These are phyloP conservation scores for Hapsidospora chrysogenum DNA, from an alignment of 495 filamentous ascomycete genomes.

Conservation along the genomic window DNA sequence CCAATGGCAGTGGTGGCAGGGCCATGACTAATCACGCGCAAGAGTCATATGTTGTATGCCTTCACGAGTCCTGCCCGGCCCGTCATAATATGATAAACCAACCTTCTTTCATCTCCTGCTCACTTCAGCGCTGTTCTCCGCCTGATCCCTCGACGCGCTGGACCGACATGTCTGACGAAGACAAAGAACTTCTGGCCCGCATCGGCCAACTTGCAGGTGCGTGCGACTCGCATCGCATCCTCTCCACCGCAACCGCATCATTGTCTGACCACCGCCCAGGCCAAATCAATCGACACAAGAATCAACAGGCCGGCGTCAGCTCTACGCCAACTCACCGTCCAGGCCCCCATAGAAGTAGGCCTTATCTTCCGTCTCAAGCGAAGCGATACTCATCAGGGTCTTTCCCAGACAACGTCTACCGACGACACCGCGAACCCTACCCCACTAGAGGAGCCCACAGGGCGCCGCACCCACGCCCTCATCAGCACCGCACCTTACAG, in stretches of 20 bases:
- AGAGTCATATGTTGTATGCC: no score
- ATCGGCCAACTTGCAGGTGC: conserved; percentile 64
- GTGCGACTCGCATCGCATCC: no score
- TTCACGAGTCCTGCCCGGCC: no score
- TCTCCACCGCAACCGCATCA: no score
- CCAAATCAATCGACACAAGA: conserved; percentile 73
- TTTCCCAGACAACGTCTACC: not conserved
- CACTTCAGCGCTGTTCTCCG: no score
- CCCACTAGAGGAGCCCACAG: conserved; percentile 9
- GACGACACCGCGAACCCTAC: conserved; percentile 1
- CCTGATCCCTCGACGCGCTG: no score
- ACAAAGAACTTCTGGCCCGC: conserved; percentile 54
- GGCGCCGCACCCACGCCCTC: conserved; percentile 24
- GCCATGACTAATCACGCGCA: no score
- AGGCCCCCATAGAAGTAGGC: conserved; percentile 10
- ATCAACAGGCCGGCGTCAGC: conserved; percentile 27
- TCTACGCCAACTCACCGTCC: conserved; percentile 4
- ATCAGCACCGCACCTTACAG: conserved; percentile 58
- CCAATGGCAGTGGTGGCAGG: no score
- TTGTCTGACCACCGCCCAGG: conserved; percentile 35
- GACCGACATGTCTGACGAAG: conserved; percentile 48
- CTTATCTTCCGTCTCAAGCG: not conserved
- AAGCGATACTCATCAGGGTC: not conserved
- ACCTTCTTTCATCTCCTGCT: not conserved
- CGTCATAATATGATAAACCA: not conserved